Evolutionary conservation across 805 yeast genomes (phyloP).

Genomic region (Candida sanyiensis): DNA sequence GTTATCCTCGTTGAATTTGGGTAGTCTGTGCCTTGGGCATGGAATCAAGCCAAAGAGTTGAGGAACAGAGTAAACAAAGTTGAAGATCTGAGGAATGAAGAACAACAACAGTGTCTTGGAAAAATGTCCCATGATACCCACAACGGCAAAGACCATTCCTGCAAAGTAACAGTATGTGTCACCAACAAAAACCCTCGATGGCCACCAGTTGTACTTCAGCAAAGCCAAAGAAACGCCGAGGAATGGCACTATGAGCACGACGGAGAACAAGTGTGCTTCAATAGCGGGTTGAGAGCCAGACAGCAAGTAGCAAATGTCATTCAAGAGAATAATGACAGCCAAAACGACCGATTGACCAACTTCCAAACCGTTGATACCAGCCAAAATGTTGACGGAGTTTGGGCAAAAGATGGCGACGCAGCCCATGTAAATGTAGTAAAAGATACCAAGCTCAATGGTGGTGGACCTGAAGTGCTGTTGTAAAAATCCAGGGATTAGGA

Average conservation of each 20-base stretch:
- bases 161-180: conserved; percentile 97
- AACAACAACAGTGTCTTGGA: conserved; percentile 85
- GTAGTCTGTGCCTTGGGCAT: conserved; percentile 94
- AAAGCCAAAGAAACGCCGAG: conserved; percentile 78
- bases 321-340: conserved; percentile 61
- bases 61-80: conserved; percentile 87
- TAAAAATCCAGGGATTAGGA: conserved; percentile 69
- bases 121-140: conserved; percentile 93
- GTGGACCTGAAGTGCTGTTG: conserved; percentile 35
- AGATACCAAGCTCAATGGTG: conserved; percentile 62
- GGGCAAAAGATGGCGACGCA: conserved; percentile 91
- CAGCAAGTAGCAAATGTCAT: conserved; percentile 68
- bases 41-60: conserved; percentile 83
- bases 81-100: conserved; percentile 86
- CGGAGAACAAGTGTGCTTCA: conserved; percentile 78
- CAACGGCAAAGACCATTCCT: conserved; percentile 98
- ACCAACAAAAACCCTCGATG: conserved; percentile 92
- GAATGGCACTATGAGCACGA: conserved; percentile 77
- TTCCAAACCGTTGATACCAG: conserved; percentile 95
- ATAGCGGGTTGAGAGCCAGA: conserved; percentile 51
- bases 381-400: conserved; percentile 89
- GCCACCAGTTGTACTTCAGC: conserved; percentile 79
- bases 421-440: conserved; percentile 88
- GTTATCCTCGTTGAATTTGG: conserved; percentile 60
- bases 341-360: conserved; percentile 90